Conservation (phyloP, 2,329 filamentous ascomycete species). For the Zymoseptoria passerinii region DNA sequence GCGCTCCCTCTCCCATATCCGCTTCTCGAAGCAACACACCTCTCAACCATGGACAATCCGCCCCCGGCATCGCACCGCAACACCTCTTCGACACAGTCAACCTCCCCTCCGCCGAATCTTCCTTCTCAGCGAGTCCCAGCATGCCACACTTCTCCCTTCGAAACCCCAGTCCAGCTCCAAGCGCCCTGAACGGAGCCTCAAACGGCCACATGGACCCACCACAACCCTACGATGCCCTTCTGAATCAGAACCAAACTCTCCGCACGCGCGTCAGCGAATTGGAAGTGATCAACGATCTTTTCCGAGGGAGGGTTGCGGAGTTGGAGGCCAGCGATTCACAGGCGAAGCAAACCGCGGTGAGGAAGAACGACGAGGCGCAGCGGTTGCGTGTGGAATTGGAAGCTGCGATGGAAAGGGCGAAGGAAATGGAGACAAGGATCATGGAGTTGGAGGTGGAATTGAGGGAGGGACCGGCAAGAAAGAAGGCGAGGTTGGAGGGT, state of each 20-base stretch:
- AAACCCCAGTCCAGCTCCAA: conserved; percentile 51
- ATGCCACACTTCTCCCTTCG: conserved; percentile 37
- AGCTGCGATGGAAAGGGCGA: conserved; percentile 10
- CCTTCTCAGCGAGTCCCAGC: conserved; percentile 39
- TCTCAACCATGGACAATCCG: conserved; percentile 44
- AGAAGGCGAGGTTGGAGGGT: conserved; percentile 12
- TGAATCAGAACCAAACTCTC: conserved; percentile 74
- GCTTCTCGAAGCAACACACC: conserved; percentile 74
- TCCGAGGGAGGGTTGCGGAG: conserved; percentile 59
- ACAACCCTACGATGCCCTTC: conserved; percentile 70
- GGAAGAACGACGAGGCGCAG: conserved; percentile 49
- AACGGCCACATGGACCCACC: conserved; percentile 53
- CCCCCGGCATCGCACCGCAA: conserved; percentile 61
- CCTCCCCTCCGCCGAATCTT: conserved; percentile 60
- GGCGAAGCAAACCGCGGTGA: conserved; percentile 52
- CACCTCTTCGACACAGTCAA: conserved; percentile 66
- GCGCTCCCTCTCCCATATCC: conserved; percentile 35
- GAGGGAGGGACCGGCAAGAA: conserved; percentile 13
- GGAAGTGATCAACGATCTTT: conserved; percentile 78
- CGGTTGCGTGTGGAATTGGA: conserved; percentile 56
- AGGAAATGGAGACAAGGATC: conserved; percentile 14
- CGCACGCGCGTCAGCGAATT: conserved; percentile 93
- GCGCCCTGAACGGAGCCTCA: conserved; percentile 50
- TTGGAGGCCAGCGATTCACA: conserved; percentile 68
- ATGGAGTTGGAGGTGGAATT: conserved; percentile 10